Base-by-base conservation (phyloP, 2,329 filamentous ascomycete genomes). In the Exophiala aquamarina region DNA sequence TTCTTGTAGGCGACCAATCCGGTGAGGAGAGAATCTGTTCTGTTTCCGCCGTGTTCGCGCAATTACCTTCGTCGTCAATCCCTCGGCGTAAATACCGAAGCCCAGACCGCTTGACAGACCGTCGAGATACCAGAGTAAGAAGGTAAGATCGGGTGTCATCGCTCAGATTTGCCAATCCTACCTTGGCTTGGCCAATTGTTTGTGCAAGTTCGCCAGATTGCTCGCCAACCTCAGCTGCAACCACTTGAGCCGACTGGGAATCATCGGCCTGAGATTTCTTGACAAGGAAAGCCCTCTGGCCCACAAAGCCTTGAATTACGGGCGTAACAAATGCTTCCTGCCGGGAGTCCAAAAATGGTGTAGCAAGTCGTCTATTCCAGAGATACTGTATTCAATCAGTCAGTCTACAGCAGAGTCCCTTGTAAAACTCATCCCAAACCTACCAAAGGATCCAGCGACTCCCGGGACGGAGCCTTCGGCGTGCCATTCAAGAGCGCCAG, bases 261-360 rank as follows among this genome's bases (percentile, higher is more conserved):
- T 58, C 41, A n/a, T 43, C 48, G 2, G 53, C 31, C 19, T 50
- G 47, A 31, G 49, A 42, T 20, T 53, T 63, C 21, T 89, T 85
- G 18, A 91, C 81, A 7, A 83, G 78, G 63, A 98, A 97, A 2
- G 83, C 75, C 53, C 82, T 77, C 67, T 97, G 93, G 1, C 92
- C 92, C 15, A 98, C 82, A 59, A 97, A 98, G 0, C 93, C 93
- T 68, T 97, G 93, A 69, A 98, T 87, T 3, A 98, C 59, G 2
- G 93, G 93, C 17, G 97, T 70, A 1, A 86, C 76, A 44, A 95
- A 77, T 0, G 75, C 72, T 58, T 89, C 81, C 17, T 88, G 81
- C 1, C 86, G 83, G n/a, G 79, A 76, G 14, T 87, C 78, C 38
- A 89, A 79, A 52, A 98, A 90, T 0, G 87, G 84, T 20, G 78